phyloP scores from a whole-genome alignment of 2,329 filamentous ascomycete species.

The Pseudopyrenochaeta lycopersici region DNA sequence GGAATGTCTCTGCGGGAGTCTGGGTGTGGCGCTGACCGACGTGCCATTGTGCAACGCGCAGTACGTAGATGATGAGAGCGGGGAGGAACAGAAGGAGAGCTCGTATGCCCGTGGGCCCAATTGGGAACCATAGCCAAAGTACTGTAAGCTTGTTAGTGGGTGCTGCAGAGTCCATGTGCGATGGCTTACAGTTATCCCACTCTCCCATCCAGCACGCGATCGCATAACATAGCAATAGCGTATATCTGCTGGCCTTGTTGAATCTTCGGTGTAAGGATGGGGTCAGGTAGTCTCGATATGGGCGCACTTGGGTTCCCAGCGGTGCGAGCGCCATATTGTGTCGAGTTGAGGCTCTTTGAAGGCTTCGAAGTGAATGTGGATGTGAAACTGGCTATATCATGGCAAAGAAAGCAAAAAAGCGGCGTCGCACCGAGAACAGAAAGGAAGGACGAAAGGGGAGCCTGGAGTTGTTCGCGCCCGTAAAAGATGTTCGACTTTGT shows the following conservation, averaged over 20 bases:
- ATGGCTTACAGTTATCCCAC: constrained; percentile 69
- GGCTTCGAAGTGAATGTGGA: constrained; percentile 39
- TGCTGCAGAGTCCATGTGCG: background rate
- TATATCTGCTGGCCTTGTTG: constrained; percentile 75
- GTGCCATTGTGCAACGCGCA: constrained; percentile 86
- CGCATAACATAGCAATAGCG: constrained; percentile 76
- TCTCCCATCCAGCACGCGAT: constrained; percentile 75
- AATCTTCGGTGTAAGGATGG: constrained; percentile 89
- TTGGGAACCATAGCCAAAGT: constrained; percentile 86
- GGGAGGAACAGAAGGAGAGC: constrained; percentile 78
- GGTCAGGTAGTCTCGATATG: constrained; percentile 90
- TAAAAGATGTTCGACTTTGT: constrained; percentile 24
- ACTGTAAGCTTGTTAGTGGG: constrained; percentile 58
- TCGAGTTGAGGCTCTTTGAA: background rate
- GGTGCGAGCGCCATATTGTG: constrained; percentile 35
- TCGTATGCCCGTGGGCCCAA: constrained; percentile 78
- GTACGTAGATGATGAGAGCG: constrained; percentile 79
- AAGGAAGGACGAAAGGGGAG: constrained; percentile 11
- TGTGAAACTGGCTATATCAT: constrained; percentile 33
- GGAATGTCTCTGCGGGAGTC: constrained; percentile 72
- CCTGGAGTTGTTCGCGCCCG: constrained; percentile 4
- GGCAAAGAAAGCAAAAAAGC: constrained; percentile 16
- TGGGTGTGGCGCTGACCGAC: constrained; percentile 68
- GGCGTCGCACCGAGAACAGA: constrained; percentile 13
- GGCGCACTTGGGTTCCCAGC: constrained; percentile 59